Base-by-base conservation (phyloP, 164 flowering plant species). In the Platanus orientalis region DNA sequence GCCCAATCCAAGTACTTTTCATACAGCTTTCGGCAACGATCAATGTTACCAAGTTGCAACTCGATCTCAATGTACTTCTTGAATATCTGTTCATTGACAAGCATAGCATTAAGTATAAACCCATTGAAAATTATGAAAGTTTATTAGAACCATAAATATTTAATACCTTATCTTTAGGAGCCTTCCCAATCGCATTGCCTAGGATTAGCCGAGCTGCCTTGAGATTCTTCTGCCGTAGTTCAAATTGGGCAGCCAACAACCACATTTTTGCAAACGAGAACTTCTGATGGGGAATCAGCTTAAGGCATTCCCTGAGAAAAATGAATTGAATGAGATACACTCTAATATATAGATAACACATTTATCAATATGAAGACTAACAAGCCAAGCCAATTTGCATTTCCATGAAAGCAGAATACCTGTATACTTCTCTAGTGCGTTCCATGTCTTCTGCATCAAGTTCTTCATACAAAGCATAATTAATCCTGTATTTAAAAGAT, bases 61-160 rank as follows among this genome's bases (percentile, higher is more conserved):
- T 94, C 98, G 17, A 94, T 82, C 79, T 91, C 99, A 53, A 94
- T 94, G 69, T 94, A 94, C 68, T 91, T 87, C 81, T 94, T 94
- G 64, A 91, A 94, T 58, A 94, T 85, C 97, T 92, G 78, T 62
- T 54, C 28, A 57, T 65, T 28, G 39, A 60, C 42, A 65, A 53
- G 26, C 21, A 68, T 13, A 55, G 32, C n/a, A 26, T 44, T 20
- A 19, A 71, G 64, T 28, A 63, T 7, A 58, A 16, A 48, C 28
- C 24, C 14, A 59, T 27, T 70, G 14, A 53, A 23, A 58, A 6
- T 2, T 53, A 42, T 36, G 3, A 13, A 64, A 39, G 64, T 49
- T n/a, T 3, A 52, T 6, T 0, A 27, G 30, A 17, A 19, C 21
- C 20, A 7, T 10, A 45, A 16, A 50, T 12, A 60, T 3, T 11